Percentiles rank a stretch among this genome's conserved stretches.
Conservation (phyloP, 306 rosid genomes). For the Cucumis hystrix region DNA sequence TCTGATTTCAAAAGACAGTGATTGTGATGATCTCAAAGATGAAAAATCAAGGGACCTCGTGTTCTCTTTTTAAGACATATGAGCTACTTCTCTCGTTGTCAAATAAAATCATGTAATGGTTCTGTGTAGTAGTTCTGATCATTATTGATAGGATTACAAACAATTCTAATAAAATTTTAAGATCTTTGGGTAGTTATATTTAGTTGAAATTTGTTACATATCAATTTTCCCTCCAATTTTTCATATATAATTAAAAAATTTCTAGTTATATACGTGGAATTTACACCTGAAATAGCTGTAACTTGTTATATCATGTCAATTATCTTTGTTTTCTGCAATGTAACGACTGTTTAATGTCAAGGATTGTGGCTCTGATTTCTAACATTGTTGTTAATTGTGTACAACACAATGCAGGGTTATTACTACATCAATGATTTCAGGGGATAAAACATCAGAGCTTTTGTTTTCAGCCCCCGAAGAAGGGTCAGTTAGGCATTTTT, state of each 20-base stretch:
- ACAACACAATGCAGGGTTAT: slow-evolving; percentile 26
- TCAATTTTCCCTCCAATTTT: neutral
- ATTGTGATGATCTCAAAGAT: too few species aligned
- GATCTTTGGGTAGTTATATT: neutral
- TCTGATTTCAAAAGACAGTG: neutral
- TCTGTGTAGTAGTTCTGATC: neutral
- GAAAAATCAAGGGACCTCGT: too few species aligned
- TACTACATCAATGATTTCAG: slow-evolving; percentile 29
- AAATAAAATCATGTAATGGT: neutral
- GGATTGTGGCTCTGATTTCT: neutral
- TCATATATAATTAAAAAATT: neutral
- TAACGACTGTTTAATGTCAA: neutral
- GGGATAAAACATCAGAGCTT: slow-evolving; percentile 21
- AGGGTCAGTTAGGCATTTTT: slow-evolving; percentile 26
- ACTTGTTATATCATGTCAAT: neutral
- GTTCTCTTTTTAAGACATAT: too few species aligned
- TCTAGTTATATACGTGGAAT: too few species aligned
- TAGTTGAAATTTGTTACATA: neutral
- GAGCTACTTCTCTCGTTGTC: too few species aligned
- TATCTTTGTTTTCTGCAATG: neutral
- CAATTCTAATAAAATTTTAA: neutral
- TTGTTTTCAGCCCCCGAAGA: slow-evolving; percentile 21
- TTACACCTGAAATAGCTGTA: neutral
- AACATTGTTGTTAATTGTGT: neutral
- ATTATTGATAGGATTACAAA: neutral